These are phyloP conservation scores for Plasmodium yoelii DNA, from an alignment of 169 alveolate species.

Conservation along the genomic window DNA sequence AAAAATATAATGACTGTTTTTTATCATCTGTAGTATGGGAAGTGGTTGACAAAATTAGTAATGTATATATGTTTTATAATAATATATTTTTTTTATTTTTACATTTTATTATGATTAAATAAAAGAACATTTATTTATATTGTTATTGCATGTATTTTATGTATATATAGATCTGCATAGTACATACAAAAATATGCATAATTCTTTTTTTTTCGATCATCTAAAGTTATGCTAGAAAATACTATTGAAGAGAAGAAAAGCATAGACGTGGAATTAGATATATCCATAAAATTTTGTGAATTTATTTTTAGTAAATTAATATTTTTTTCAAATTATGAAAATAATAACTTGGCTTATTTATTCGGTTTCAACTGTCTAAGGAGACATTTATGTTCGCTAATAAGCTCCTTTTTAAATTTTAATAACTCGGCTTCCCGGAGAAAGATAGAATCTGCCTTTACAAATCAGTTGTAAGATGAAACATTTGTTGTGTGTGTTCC, in stretches of 20 bases:
- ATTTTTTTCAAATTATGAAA: constrained; percentile 51
- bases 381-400: constrained; percentile 67
- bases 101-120: too few species aligned
- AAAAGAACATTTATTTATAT: too few species aligned
- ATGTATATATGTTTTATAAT: constrained; percentile 19
- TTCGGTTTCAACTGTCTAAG: constrained; percentile 65
- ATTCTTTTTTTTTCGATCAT: background rate
- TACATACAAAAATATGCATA: background rate
- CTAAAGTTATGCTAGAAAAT: constrained; percentile 58
- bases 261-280: constrained; percentile 54
- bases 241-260: constrained; percentile 67
- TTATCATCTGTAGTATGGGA: constrained; percentile 75
- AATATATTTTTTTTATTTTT: too few species aligned
- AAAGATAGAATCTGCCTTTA: constrained; percentile 59
- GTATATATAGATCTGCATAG: background rate
- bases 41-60: constrained; percentile 75
- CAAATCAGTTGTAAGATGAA: constrained; percentile 43
- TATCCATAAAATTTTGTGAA: constrained; percentile 73
- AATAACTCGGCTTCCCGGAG: constrained; percentile 31
- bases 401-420: constrained; percentile 70
- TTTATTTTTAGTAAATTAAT: constrained; percentile 62
- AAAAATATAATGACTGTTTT: constrained; percentile 56
- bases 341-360: constrained; percentile 21
- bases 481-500: background rate
- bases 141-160: background rate